A percentile compares a stretch with the other conserved stretches of the same genome.
phyloP scores from a whole-genome alignment of 208 protist species.

The Wallacemonas rigidus region DNA sequence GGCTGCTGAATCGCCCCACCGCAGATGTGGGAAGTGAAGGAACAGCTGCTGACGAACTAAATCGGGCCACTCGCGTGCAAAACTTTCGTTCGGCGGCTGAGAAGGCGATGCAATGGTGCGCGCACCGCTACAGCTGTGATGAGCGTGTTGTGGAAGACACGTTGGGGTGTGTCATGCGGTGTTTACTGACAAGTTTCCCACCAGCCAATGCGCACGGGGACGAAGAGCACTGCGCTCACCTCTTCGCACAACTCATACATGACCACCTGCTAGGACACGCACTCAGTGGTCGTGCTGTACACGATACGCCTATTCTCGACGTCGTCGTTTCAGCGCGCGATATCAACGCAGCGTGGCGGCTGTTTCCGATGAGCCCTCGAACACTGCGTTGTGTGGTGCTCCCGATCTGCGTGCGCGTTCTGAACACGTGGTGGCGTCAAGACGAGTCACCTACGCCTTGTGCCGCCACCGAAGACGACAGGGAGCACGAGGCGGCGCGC shows the following conservation, averaged over 20 bases:
- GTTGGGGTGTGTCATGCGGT: not conserved
- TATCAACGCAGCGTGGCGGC: not conserved
- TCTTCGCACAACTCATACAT: not conserved
- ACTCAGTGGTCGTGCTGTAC: not conserved
- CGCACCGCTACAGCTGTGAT: not conserved
- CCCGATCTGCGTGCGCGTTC: not conserved
- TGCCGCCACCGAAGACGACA: not conserved
- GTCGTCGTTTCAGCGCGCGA: not conserved
- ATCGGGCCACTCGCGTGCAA: not conserved
- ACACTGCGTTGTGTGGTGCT: not conserved
- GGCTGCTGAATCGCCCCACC: not conserved
- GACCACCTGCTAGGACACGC: not conserved
- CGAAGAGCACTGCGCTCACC: not conserved
- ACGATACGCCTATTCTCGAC: not conserved
- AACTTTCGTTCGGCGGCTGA: not conserved
- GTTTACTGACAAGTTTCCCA: not conserved
- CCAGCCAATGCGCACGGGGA: not conserved
- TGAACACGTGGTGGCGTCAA: not conserved
- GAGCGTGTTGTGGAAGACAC: no score
- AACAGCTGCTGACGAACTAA: not conserved
- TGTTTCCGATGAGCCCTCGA: not conserved
- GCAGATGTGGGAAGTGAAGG: not conserved
- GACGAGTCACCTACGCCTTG: not conserved
- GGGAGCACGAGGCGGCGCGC: no score
- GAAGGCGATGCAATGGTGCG: conserved; percentile 2